Evolutionary conservation across 192 early-diverging fungal genomes (phyloP).

Genomic region (Phlyctochytrium planicorne): DNA sequence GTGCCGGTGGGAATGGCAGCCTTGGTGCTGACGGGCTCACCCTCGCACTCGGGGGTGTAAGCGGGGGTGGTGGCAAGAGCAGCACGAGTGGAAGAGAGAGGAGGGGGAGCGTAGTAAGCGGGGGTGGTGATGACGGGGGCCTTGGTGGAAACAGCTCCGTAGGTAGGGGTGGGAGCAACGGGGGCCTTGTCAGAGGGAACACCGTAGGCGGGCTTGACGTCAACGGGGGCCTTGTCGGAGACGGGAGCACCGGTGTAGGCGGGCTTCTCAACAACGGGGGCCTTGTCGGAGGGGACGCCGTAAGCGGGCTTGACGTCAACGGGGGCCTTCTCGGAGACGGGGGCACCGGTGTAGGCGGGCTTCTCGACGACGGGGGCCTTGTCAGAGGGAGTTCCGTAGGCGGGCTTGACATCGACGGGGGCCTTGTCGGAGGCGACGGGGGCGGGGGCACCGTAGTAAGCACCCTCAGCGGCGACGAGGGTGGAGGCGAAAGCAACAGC

Average conservation of each 20-base stretch:
- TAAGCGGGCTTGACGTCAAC: slow-evolving; percentile 2
- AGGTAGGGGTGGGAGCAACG: not conserved
- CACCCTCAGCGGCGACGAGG: not conserved
- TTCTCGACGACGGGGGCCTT: not conserved
- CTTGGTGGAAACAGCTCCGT: not conserved
- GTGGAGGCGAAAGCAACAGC: not conserved
- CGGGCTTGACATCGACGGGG: not conserved
- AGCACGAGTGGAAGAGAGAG: not conserved
- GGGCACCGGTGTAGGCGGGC: not conserved
- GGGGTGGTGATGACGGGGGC: not conserved
- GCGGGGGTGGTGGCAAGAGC: not conserved
- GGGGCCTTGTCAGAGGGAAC: not conserved
- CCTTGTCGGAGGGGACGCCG: not conserved
- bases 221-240: not conserved
- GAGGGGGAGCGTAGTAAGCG: not conserved
- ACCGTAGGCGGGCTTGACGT: not conserved
- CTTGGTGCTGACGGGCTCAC: slow-evolving; percentile 2
- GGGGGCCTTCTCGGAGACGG: not conserved
- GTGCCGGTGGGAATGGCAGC: not conserved
- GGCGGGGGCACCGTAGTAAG: slow-evolving; percentile 2
- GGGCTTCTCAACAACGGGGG: not conserved
- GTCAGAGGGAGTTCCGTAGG: not conserved
- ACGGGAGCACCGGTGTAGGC: not conserved
- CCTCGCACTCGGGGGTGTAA: not conserved
- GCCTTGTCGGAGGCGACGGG: not conserved